phyloP scores from a whole-genome alignment of 23 red algal genomes.

The Gracilariopsis chorda region DNA sequence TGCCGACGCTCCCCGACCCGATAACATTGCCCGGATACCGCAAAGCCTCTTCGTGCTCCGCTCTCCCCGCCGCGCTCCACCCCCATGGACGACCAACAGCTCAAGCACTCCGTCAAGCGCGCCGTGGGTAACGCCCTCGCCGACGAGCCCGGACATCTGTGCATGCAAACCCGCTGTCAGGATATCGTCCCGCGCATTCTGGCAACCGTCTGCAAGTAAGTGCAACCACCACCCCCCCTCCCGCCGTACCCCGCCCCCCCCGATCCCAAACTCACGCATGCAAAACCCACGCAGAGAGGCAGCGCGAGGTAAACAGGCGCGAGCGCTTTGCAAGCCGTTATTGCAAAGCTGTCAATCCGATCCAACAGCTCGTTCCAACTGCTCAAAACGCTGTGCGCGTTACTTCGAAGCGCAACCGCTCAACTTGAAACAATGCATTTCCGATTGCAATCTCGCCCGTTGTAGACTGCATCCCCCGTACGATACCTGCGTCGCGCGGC shows the following conservation, averaged over 20 bases:
- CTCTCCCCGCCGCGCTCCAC: background rate
- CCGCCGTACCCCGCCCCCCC: background rate
- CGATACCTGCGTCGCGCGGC: conserved; percentile 8
- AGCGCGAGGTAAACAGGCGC: background rate
- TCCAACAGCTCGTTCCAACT: background rate
- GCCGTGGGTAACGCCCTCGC: background rate
- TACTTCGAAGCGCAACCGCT: conserved; percentile 13
- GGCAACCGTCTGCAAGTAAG: conserved; percentile 3
- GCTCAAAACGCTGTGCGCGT: background rate
- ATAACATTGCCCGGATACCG: background rate
- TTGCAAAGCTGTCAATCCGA: conserved; percentile 20
- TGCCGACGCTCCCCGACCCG: too few relatives aligned
- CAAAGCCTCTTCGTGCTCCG: background rate
- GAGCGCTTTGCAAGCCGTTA: conserved; percentile 20
- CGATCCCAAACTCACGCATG: background rate
- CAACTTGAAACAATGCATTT: background rate
- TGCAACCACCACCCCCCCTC: background rate
- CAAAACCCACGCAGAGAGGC: background rate
- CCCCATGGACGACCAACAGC: background rate
- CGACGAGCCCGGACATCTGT: background rate
- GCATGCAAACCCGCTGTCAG: conserved; percentile 41
- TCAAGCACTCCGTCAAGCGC: background rate
- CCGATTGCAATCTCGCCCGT: conserved; percentile 6
- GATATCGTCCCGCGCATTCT: conserved; percentile 12
- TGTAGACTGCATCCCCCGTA: conserved; percentile 10